Conservation (phyloP, 148 eudicot species). For the Chenopodium formosanum region DNA sequence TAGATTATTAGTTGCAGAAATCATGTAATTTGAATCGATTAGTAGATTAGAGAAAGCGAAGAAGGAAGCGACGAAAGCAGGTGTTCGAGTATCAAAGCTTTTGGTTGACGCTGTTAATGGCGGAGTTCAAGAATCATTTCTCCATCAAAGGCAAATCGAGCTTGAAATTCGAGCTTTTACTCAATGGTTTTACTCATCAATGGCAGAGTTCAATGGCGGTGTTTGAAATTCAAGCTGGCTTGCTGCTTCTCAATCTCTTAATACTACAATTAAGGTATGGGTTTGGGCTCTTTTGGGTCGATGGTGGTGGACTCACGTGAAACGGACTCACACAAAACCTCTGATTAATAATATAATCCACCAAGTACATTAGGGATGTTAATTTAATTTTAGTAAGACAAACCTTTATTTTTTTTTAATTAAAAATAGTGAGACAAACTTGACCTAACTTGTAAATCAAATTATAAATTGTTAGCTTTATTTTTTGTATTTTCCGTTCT, state of each 20-base stretch:
- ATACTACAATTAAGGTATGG: no score
- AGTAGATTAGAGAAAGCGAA: slow-evolving; percentile 55
- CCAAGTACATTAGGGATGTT: background rate
- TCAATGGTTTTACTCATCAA: no score
- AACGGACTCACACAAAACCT: no score
- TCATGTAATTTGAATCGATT: no score
- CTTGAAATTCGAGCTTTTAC: no score
- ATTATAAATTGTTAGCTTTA: background rate
- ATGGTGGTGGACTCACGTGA: no score
- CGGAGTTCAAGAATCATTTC: slow-evolving; percentile 71
- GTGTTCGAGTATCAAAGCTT: slow-evolving; percentile 61
- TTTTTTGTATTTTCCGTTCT: no score
- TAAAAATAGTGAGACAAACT: background rate
- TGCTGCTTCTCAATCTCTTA: no score
- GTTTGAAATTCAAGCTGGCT: no score
- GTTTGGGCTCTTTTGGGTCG: no score
- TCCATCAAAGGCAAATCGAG: slow-evolving; percentile 45
- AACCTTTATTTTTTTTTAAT: background rate
- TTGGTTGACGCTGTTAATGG: slow-evolving; percentile 71
- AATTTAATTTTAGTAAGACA: background rate
- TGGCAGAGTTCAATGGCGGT: no score
- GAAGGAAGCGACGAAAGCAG: slow-evolving; percentile 59
- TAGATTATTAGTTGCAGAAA: background rate
- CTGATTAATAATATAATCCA: background rate
- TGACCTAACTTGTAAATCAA: background rate